phyloP scores from a whole-genome alignment of 148 eudicot species.

The Rheum nobile region DNA sequence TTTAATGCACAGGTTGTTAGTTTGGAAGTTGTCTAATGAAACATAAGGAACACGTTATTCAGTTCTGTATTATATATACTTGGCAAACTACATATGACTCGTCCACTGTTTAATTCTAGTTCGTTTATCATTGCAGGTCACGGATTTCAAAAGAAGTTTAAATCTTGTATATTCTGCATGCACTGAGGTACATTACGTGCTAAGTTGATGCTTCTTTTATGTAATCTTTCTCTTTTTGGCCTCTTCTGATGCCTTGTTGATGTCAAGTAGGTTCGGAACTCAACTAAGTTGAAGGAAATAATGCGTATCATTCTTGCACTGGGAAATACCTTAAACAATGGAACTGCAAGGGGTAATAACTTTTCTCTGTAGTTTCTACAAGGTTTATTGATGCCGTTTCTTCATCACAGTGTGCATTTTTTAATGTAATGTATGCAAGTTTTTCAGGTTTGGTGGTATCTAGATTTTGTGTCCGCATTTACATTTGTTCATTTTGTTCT shows the following conservation, averaged over 20 bases:
- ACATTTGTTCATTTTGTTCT: neutral
- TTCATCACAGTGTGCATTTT: neutral
- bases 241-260: slow-evolving; percentile 12
- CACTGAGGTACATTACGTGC: slow-evolving; percentile 46
- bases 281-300: slow-evolving; percentile 69
- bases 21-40: slow-evolving; percentile 6
- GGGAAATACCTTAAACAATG: slow-evolving; percentile 78
- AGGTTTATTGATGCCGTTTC: neutral
- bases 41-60: neutral
- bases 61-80: neutral
- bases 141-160: slow-evolving; percentile 70
- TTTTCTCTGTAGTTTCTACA: neutral
- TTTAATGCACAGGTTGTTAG: slow-evolving; percentile 68
- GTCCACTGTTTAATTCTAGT: neutral
- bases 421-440: neutral
- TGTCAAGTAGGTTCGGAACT: slow-evolving; percentile 54
- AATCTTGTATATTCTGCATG: slow-evolving; percentile 74
- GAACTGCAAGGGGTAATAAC: slow-evolving; percentile 83
- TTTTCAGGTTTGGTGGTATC: no score
- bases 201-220: slow-evolving; percentile 10
- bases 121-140: slow-evolving; percentile 32
- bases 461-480: no score
- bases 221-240: slow-evolving; percentile 12
- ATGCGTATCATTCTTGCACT: slow-evolving; percentile 68
- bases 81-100: neutral